These are phyloP conservation scores for Candida namnaoensis DNA, from an alignment of 805 yeast genomes.

Conservation along the genomic window DNA sequence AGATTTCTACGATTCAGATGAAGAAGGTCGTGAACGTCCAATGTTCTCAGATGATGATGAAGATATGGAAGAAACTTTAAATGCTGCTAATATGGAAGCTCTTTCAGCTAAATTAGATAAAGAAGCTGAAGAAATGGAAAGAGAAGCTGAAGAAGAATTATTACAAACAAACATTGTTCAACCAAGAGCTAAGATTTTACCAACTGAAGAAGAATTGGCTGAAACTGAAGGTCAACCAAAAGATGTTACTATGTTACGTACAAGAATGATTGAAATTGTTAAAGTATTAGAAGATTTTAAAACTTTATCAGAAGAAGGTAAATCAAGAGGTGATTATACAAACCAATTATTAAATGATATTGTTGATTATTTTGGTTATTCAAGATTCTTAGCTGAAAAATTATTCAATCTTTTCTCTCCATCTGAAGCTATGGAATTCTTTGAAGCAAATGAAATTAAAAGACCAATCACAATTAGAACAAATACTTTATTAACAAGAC, in stretches of 20 bases:
- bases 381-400: constrained; percentile 88
- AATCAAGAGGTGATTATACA: constrained; percentile 75
- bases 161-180: constrained; percentile 48
- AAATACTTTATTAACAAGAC: constrained; percentile 89
- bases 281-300: constrained; percentile 89
- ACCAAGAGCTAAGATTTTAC: constrained; percentile 73
- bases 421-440: constrained; percentile 94
- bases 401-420: constrained; percentile 88
- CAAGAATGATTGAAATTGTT: constrained; percentile 92
- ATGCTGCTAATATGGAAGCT: constrained; percentile 79
- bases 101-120: constrained; percentile 60
- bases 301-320: constrained; percentile 75
- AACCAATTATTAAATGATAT: constrained; percentile 78
- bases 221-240: constrained; percentile 39
- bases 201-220: constrained; percentile 58
- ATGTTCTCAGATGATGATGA: constrained; percentile 78
- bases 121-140: constrained; percentile 48
- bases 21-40: constrained; percentile 37
- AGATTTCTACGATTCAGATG: constrained; percentile 47
- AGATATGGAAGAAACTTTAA: constrained; percentile 59
- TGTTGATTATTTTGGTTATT: constrained; percentile 89
- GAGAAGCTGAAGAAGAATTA: constrained; percentile 53
- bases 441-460: constrained; percentile 96
- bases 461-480: constrained; percentile 97
- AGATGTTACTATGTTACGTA: constrained; percentile 76